Evolutionary conservation across 2,329 filamentous ascomycete genomes (phyloP), one percentile per base, ranked within the genome.

Genomic region (Sclerotinia nivalis): DNA sequence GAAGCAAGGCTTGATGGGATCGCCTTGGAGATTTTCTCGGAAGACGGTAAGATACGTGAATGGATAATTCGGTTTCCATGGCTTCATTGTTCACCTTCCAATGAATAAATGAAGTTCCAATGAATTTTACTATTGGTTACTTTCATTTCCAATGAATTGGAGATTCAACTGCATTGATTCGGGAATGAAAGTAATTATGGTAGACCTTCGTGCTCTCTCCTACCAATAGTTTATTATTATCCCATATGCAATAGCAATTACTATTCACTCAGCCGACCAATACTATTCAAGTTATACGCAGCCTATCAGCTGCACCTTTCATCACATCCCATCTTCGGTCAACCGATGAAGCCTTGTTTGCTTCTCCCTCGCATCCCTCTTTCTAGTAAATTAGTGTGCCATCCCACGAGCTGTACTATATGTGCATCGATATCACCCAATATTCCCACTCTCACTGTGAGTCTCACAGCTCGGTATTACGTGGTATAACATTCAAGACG

Each of bases 21-120:
- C 49, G 37, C 15, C 59, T 65, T 64, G 49, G 40, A 22, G 18
- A 37, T 62, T 52, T 45, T 37, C 47, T 65, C 40, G 59, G 59
- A 55, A 56, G 40, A 56, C 59, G 59, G 50, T 69, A 69, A 69
- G 67, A 49, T 49, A 28, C 47, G 31, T 69, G 49, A 69, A 65
- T 69, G 67, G 67, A 55, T 28, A 37, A 49, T 56, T 55, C n/a
- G 22, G 28, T 34, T 47, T 43, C 34, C 28, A 37, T 56, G 64
- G 22, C n/a, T 40, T 55, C 20, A 52, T 45, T 25, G 6, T 52
- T 28, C 37, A 25, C 15, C 40, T 52, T 62, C 64, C 62, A 68
- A 70, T 70, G 47, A 61, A 47, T 49, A 56, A 61, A 62, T 61
- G 56, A 62, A 34, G 37, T 22, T 31, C 50, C 54, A 62, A 59